Base-by-base conservation (phyloP, 345 rosid species). In the Gossypium arboreum region DNA sequence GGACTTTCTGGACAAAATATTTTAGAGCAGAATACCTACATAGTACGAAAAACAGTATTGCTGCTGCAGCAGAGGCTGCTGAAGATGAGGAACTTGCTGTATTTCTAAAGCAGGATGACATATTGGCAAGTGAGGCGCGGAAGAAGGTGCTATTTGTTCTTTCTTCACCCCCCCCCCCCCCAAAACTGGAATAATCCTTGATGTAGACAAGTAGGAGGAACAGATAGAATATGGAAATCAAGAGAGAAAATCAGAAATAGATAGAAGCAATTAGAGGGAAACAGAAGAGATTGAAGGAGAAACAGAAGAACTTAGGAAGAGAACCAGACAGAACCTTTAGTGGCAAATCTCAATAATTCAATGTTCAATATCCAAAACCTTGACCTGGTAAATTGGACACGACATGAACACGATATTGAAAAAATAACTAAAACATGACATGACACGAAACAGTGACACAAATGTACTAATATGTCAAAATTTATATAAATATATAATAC, bases 1-100 rank as follows among this genome's bases (percentile, higher is more conserved):
- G 80, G 79, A 94, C 88, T 73, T 95, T 95, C 77, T 95, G 99
- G 99, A 91, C 91, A 78, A 93, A 95, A 85, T 95, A 91, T 84
- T 93, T 88, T 80, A 89, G 90, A 86, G 99, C 99, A 39, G 98
- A 91, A 76, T 90, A 86, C 86, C 94, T 95, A 81, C 93, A 89
- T 71, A 87, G 86, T 81, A 86, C 92, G 24, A 88, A 82, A 84
- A 91, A 88, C 80, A 83, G 86, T 78, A 78, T 81, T 75, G 91
- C 96, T 77, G 93, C 90, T 20, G 93, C 89, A 76, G 99, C 99
- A 24, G 99, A 93, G 79, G 98, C 98, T 74, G 99, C 98, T 68
- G 99, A 95, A 85, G 99, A 95, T 73, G 97, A 93, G 84, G 97
- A 90, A 74, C 97, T 95, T 79, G 97, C 96, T 51, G 83, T 93